Evolutionary conservation across 257 asterid species (phyloP).

Genomic region (Primulina tabacum): DNA sequence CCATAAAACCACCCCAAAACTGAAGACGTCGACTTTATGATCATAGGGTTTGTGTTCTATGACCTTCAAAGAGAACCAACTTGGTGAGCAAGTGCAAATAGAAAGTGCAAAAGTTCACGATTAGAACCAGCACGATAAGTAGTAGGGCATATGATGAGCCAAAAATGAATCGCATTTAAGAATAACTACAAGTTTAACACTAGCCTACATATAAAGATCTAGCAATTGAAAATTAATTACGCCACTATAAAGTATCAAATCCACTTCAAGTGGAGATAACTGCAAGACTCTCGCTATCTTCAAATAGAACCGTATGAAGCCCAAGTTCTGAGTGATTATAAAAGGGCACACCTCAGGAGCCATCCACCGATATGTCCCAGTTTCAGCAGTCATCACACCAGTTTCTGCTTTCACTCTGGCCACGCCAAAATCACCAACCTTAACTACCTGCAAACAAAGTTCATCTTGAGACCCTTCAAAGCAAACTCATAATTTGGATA

Average conservation of each 20-base stretch:
- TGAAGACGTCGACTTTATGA: constrained; percentile 91
- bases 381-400: constrained; percentile 99
- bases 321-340: constrained; percentile 21
- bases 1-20: constrained; percentile 93
- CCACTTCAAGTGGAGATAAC: neutral
- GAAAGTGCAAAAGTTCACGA: constrained; percentile 13
- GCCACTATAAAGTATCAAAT: neutral
- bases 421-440: constrained; percentile 99
- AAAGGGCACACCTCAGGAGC: constrained; percentile 84
- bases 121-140: constrained; percentile 13
- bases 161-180: neutral
- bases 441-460: constrained; percentile 62
- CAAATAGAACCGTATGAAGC: neutral
- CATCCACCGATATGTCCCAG: constrained; percentile 99
- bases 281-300: neutral
- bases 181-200: neutral
- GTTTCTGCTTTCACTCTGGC: constrained; percentile 96
- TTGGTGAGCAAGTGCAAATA: constrained; percentile 31
- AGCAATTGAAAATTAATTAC: neutral
- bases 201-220: neutral
- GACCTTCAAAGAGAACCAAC: constrained; percentile 54
- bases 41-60: constrained; percentile 93
- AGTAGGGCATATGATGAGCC: constrained; percentile 3
- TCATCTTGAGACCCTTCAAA: constrained; percentile 23
- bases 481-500: neutral